Evolutionary conservation across 164 flowering plant genomes (phyloP), one percentile per base, ranked within the genome.

Genomic region (Macadamia integrifolia): DNA sequence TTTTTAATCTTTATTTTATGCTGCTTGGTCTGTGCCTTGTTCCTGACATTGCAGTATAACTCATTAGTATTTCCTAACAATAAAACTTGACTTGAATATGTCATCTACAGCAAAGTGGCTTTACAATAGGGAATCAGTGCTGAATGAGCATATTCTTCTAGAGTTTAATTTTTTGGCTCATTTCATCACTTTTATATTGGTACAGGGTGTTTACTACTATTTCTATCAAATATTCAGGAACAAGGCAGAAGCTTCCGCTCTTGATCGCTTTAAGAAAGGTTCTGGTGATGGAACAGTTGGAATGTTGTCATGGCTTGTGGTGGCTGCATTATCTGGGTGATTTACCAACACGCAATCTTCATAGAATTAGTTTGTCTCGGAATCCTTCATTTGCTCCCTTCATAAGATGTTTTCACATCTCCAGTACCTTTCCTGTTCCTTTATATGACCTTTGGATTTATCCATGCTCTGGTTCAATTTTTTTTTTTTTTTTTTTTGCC

Each of bases 191-290:
- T 52, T 82, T 76, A 53, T 79, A 69, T 73, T 80, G 78, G 73
- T 75, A 80, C 91, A 93, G 98, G 98, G 98, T 82, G 97, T 91
- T 80, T 93, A 93, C 79, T 93, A 93, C 82, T 93, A 91, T 87
- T 93, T 93, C 86, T 93, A 93, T 86, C 96, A 91, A 88, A 80
- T 93, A 84, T 90, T 93, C 80, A 87, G 98, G 87, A 82, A 76
- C 74, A 88, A 78, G 66, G 97, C 90, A 73, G 97, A 90, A 80
- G 83, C 78, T 71, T 63, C 80, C 61, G 96, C 97, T 50, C 80
- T 84, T 70, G 81, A 78, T 71, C 83, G 77, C 13, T 83, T 61
- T 71, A 87, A 66, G 72, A 84, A 75, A 65, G 97, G 97, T 61
- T 13, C 74, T 77, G 98, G 98, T 61, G 98, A 90, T 88, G 98